Evolutionary conservation across 2,329 filamentous ascomycete genomes (phyloP).

Genomic region (Gliomastix tumulicola): DNA sequence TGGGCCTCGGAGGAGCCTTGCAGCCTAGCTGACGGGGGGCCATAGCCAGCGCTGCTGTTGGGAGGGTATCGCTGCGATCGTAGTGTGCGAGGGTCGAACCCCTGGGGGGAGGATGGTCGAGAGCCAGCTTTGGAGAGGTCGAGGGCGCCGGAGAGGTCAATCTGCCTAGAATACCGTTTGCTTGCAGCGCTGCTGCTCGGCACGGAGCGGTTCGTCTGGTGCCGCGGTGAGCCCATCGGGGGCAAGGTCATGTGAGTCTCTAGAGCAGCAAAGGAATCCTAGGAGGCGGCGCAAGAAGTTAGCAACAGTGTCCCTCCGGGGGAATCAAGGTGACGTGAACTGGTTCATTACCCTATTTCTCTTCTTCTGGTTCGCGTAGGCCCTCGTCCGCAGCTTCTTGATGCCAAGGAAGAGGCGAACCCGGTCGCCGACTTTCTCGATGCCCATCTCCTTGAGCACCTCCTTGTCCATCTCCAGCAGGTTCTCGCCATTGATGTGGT

Average conservation of each 20-base stretch:
- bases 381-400: slow-evolving; percentile 73
- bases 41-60: slow-evolving; percentile 36
- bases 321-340: not conserved
- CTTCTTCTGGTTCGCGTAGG: slow-evolving; percentile 72
- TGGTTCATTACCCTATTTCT: slow-evolving; percentile 66
- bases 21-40: slow-evolving; percentile 42
- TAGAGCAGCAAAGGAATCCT: slow-evolving; percentile 81
- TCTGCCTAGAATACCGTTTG: slow-evolving; percentile 59
- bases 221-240: slow-evolving; percentile 40
- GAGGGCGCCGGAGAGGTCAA: slow-evolving; percentile 37
- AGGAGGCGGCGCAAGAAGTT: no score
- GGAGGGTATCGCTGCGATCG: slow-evolving; percentile 51
- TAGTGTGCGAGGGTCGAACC: slow-evolving; percentile 47
- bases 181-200: slow-evolving; percentile 35
- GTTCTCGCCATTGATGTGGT: slow-evolving; percentile 97
- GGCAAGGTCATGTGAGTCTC: slow-evolving; percentile 52
- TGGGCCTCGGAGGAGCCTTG: slow-evolving; percentile 59
- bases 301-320: no score
- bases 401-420: slow-evolving; percentile 84
- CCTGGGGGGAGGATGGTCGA: slow-evolving; percentile 13
- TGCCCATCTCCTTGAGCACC: slow-evolving; percentile 93
- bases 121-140: slow-evolving; percentile 35
- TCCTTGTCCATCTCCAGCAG: slow-evolving; percentile 95
- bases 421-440: slow-evolving; percentile 94
- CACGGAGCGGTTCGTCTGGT: slow-evolving; percentile 47